A percentile compares a stretch with the other conserved stretches of the same genome.
These are phyloP conservation scores for Colletotrichum euphorbiae DNA, from an alignment of 2,329 filamentous ascomycete genomes.

Conservation along the genomic window DNA sequence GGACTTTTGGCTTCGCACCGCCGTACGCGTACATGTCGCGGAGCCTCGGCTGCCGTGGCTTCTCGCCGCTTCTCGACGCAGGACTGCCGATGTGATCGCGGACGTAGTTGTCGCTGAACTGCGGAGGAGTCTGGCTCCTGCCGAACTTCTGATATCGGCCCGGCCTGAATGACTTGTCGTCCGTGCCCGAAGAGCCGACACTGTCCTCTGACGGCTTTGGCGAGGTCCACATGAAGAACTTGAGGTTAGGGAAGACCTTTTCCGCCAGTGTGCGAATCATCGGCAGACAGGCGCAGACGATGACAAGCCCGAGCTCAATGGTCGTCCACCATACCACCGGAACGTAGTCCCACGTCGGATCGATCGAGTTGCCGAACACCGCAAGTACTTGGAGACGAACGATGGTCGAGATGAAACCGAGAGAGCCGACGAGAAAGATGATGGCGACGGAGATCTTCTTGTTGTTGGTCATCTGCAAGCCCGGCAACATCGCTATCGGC, in stretches of 20 bases:
- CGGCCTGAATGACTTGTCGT: constrained; percentile 10
- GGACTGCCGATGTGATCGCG: constrained; percentile 17
- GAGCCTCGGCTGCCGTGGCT: neutral
- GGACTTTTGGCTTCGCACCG: neutral
- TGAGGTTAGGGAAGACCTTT: constrained; percentile 17
- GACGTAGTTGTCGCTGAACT: constrained; percentile 35
- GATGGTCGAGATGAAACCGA: constrained; percentile 40
- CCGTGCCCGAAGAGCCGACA: neutral
- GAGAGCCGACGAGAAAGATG: constrained; percentile 39
- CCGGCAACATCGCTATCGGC: constrained; percentile 65
- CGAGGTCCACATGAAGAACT: constrained; percentile 11
- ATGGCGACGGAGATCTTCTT: constrained; percentile 54
- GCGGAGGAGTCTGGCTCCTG: constrained; percentile 10
- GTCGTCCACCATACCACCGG: constrained; percentile 44
- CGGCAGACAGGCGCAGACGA: constrained; percentile 44
- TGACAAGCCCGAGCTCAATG: constrained; percentile 42
- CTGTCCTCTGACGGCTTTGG: constrained; percentile 22
- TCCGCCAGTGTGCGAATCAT: constrained; percentile 41
- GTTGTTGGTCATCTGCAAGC: constrained; percentile 64
- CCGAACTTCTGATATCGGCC: constrained; percentile 24
- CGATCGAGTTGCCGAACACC: constrained; percentile 38
- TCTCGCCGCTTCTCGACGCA: neutral
- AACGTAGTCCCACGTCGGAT: constrained; percentile 40
- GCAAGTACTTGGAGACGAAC: constrained; percentile 40
- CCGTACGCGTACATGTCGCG: constrained; percentile 25